These are phyloP conservation scores for Malbranchea zuffiana DNA, from an alignment of 2,329 filamentous ascomycete species.

Conservation along the genomic window DNA sequence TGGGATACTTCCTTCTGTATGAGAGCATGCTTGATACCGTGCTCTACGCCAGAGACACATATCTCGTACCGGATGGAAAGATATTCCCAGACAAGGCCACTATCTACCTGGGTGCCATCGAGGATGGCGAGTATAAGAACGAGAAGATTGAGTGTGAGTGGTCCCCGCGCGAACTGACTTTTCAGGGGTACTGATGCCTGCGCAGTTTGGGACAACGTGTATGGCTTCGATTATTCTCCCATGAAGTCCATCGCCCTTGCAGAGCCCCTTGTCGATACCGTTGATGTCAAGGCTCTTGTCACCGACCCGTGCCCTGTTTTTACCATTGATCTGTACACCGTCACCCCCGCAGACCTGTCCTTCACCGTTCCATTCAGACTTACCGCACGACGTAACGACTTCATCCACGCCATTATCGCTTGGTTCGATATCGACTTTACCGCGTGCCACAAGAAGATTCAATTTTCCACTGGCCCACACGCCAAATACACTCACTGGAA, in stretches of 20 bases:
- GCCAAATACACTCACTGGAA: constrained; percentile 99
- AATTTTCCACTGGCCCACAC: constrained; percentile 93
- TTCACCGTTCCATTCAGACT: constrained; percentile 74
- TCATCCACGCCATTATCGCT: constrained; percentile 87
- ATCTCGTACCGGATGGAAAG: constrained; percentile 72
- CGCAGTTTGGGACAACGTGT: constrained; percentile 97
- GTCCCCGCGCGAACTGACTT: constrained; percentile 1
- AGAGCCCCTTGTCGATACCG: constrained; percentile 93
- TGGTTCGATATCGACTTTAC: constrained; percentile 99
- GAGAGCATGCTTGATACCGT: constrained; percentile 99
- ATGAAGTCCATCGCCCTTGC: constrained; percentile 88
- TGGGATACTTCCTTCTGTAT: constrained; percentile 98
- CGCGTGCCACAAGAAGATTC: constrained; percentile 94
- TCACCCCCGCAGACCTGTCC: constrained; percentile 68
- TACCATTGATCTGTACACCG: constrained; percentile 86
- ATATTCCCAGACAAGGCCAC: constrained; percentile 99
- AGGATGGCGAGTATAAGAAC: constrained; percentile 98
- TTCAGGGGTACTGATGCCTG: constrained; percentile 11
- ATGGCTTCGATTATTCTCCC: constrained; percentile 91
- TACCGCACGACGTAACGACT: constrained; percentile 72
- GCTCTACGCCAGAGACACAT: constrained; percentile 87
- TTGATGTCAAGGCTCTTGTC: constrained; percentile 93
- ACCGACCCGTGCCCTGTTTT: constrained; percentile 80
- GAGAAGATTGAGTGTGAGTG: constrained; percentile 97
- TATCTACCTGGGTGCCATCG: constrained; percentile 92